Evolutionary conservation across 345 rosid genomes (phyloP).

Genomic region (Mallotus nudiflorus): DNA sequence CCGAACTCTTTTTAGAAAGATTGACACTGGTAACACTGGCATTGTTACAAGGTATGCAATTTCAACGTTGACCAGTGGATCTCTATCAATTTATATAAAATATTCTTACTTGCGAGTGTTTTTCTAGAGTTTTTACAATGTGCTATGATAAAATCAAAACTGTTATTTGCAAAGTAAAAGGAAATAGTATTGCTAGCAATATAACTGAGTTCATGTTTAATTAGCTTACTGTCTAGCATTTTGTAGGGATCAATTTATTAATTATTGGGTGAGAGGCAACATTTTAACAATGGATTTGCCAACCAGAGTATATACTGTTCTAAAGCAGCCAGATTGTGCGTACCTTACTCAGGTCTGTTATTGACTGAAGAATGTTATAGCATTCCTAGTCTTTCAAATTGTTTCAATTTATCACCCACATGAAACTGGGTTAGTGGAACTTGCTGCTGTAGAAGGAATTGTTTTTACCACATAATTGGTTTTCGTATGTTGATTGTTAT

Average conservation of each 20-base stretch:
- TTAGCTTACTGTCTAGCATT: background rate
- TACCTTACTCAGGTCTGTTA: slow-evolving; percentile 63
- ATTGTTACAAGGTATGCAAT: slow-evolving; percentile 62
- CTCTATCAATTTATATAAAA: background rate
- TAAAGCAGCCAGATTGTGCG: slow-evolving; percentile 68
- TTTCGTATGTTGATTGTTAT: background rate
- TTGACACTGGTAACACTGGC: slow-evolving; percentile 60
- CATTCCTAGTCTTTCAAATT: slow-evolving; percentile 4
- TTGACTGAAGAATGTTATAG: background rate
- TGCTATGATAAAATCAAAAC: no score
- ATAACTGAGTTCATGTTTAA: slow-evolving; percentile 8
- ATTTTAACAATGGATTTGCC: slow-evolving; percentile 76
- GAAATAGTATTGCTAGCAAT: background rate
- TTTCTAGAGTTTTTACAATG: no score
- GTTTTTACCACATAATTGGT: background rate
- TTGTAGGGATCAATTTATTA: slow-evolving; percentile 76
- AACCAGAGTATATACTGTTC: slow-evolving; percentile 66
- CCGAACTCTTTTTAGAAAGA: slow-evolving; percentile 64
- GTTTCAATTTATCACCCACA: background rate
- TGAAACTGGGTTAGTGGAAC: background rate
- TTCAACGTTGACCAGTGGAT: background rate
- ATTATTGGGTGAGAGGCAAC: slow-evolving; percentile 73
- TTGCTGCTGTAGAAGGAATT: background rate
- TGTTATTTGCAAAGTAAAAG: background rate
- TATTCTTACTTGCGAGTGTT: background rate